Base-by-base conservation (phyloP, 257 asterid genomes). In the Ligustrum vulgare region DNA sequence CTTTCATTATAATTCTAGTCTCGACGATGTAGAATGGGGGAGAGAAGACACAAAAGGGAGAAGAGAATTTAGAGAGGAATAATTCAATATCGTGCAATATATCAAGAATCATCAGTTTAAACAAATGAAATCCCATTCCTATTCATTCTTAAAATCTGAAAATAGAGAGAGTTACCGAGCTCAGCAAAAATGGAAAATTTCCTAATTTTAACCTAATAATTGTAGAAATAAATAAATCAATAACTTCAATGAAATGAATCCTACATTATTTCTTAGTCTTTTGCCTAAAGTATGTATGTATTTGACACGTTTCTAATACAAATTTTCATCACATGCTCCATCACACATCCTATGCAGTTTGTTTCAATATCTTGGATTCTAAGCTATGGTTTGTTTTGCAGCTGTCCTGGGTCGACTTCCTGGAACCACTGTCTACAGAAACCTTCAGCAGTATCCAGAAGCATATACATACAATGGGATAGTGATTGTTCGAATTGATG, bases 381-480 rank as follows among this genome's bases (percentile, higher is more conserved):
- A 76, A 78, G 45, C 51, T 47, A 66, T 79, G 74, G 37, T 72
- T 78, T 82, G 41, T 72, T 72, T 72, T 74, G 84, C 95, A 94
- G 99, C 99, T 82, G 86, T 86, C 80, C 88, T 94, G 88, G 98
- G 99, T 28, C 97, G 99, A 67, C 88, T 94, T 80, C 99, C 99
- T 79, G 99, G 98, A 45, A 94, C 99, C 41, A 94, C 99, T 32
- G 84, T 94, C 66, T 94, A 94, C 56, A 86, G 99, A 86, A 94
- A 94, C 81, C 80, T 82, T 75, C 90, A 90, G 81, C 99, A 94
- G 82, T 94, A 94, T 82, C 99, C 99, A 33, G 99, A 94, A 83
- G 94, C 99, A 65, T 91, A 91, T 86, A 91, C 97, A 69, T 94
- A 91, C 84, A 92, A 94, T 0, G 99, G 99, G 77, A 90, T 94